Evolutionary conservation across 148 eudicot species (phyloP).

Genomic region (Vaccinium macrocarpon): DNA sequence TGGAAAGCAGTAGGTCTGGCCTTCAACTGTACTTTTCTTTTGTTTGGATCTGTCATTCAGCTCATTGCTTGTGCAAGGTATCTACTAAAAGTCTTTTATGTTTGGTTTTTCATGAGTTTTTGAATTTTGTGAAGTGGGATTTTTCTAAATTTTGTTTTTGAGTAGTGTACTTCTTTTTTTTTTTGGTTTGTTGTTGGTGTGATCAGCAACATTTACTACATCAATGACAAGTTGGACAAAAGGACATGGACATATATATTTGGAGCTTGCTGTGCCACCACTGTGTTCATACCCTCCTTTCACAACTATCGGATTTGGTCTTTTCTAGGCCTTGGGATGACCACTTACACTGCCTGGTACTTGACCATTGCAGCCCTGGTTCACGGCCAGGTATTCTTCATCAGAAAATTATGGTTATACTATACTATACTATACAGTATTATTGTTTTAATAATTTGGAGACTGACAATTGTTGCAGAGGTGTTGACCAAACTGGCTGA

Average conservation of each 20-base stretch:
- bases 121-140: neutral
- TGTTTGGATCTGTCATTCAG: slow-evolving; percentile 86
- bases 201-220: slow-evolving; percentile 86
- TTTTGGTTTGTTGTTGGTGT: slow-evolving; percentile 33
- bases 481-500: no score
- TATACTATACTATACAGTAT: no score
- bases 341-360: slow-evolving; percentile 99
- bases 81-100: no score
- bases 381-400: slow-evolving; percentile 67
- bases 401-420: no score
- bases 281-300: slow-evolving; percentile 75
- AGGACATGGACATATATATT: slow-evolving; percentile 99
- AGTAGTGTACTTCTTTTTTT: neutral
- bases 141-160: neutral
- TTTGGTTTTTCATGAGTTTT: no score
- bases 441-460: neutral
- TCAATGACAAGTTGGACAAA: slow-evolving; percentile 89
- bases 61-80: slow-evolving; percentile 87
- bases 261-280: slow-evolving; percentile 97
- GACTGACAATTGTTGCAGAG: neutral
- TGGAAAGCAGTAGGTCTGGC: slow-evolving; percentile 83
- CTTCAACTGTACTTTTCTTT: slow-evolving; percentile 67
- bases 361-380: slow-evolving; percentile 64
- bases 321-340: slow-evolving; percentile 90
- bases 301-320: slow-evolving; percentile 98